Conservation (phyloP, 2,329 filamentous ascomycete species). For the Rosellinia necatrix region DNA sequence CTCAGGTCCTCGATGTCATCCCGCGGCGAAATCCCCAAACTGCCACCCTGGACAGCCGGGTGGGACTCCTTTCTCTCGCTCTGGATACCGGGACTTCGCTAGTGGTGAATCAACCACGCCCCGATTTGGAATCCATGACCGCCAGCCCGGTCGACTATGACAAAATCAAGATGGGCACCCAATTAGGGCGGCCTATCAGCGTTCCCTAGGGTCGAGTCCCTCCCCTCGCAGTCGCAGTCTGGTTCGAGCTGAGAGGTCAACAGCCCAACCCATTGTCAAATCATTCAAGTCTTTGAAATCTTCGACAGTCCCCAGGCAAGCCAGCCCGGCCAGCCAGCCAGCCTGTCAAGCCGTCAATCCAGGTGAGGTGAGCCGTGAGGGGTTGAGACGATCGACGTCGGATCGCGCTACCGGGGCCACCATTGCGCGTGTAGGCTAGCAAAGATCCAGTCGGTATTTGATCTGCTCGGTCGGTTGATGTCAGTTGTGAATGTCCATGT, state of each 20-base stretch:
- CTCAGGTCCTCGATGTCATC: too few species aligned
- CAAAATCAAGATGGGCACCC: slow-evolving; percentile 17
- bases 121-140: slow-evolving; percentile 26
- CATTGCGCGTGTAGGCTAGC: too few species aligned
- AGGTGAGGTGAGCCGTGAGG: too few species aligned
- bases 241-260: slow-evolving; percentile 23
- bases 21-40: too few species aligned
- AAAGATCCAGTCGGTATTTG: slow-evolving; percentile 4
- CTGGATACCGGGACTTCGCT: too few species aligned
- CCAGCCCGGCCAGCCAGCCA: neutral
- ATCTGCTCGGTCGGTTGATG: slow-evolving; percentile 1
- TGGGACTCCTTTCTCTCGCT: slow-evolving; percentile 14
- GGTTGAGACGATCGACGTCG: slow-evolving; percentile 18
- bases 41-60: slow-evolving; percentile 6
- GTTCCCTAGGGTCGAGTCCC: slow-evolving; percentile 1
- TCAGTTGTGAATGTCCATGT: slow-evolving; percentile 7
- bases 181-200: too few species aligned
- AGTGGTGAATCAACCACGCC: slow-evolving; percentile 3
- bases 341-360: slow-evolving; percentile 13
- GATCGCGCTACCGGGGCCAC: neutral
- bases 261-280: slow-evolving; percentile 21
- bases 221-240: slow-evolving; percentile 14
- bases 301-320: neutral
- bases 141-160: slow-evolving; percentile 19
- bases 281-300: too few species aligned